Percentiles rank a stretch among this genome's conserved stretches.
phyloP scores from a whole-genome alignment of 495 filamentous ascomycete species.

The Hypoxylon subgilvum region DNA sequence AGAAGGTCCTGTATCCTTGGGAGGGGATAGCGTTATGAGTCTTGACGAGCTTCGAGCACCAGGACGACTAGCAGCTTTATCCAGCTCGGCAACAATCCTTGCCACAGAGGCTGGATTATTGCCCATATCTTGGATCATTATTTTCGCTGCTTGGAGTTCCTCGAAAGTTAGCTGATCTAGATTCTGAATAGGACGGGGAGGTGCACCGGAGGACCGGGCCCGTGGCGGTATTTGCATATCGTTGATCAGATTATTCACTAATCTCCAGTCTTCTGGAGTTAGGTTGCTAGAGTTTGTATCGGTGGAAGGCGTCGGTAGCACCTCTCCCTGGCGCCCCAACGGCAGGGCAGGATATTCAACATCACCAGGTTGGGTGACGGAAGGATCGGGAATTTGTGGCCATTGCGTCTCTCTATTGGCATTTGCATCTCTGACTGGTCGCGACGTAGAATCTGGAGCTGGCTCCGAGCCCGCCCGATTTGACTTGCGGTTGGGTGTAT shows the following conservation, averaged over 20 bases:
- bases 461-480: background rate
- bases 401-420: too few relatives aligned
- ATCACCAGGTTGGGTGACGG: too few relatives aligned
- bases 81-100: background rate
- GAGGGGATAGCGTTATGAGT: too few relatives aligned
- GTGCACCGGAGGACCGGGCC: background rate
- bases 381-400: too few relatives aligned
- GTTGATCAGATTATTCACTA: background rate
- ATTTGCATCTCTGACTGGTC: too few relatives aligned
- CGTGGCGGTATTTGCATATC: constrained; percentile 1
- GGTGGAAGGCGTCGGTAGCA: too few relatives aligned
- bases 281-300: background rate
- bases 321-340: too few relatives aligned
- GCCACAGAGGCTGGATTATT: background rate
- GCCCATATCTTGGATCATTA: constrained; percentile 12
- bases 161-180: constrained; percentile 3
- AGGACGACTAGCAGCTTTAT: background rate
- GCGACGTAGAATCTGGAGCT: background rate
- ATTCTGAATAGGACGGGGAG: background rate
- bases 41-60: background rate
- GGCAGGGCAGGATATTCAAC: too few relatives aligned
- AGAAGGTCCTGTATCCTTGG: too few relatives aligned
- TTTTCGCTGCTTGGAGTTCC: constrained; percentile 1
- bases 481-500: constrained; percentile 24
- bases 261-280: background rate